Evolutionary conservation across 2,329 filamentous ascomycete genomes (phyloP).

Genomic region (Bretziella fagacearum): DNA sequence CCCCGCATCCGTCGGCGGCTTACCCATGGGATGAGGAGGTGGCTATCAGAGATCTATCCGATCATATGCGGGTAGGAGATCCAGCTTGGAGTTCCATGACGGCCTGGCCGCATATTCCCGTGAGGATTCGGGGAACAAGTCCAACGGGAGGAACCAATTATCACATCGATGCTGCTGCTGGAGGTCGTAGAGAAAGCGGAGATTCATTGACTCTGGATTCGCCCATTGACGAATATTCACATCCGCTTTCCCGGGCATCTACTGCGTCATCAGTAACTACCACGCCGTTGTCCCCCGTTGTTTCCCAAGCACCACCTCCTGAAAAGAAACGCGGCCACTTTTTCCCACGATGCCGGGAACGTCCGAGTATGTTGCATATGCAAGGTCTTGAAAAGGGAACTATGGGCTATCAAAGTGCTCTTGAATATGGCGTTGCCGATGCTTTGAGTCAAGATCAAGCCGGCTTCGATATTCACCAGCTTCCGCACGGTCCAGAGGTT

Average conservation of each 20-base stretch:
- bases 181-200: constrained; percentile 18
- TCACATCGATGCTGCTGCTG: neutral
- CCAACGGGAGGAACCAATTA: neutral
- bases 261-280: constrained; percentile 21
- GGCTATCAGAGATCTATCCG: constrained; percentile 44
- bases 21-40: constrained; percentile 51
- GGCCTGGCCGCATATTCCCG: constrained; percentile 44
- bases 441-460: constrained; percentile 45
- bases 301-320: constrained; percentile 18
- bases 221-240: constrained; percentile 6
- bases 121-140: constrained; percentile 4
- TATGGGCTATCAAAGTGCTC: constrained; percentile 49
- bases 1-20: constrained; percentile 44
- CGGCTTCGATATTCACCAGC: constrained; percentile 38
- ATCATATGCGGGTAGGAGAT: constrained; percentile 47
- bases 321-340: constrained; percentile 38
- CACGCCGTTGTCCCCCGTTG: constrained; percentile 21
- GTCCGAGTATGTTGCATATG: constrained; percentile 56
- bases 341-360: constrained; percentile 40
- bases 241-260: constrained; percentile 11
- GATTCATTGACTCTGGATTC: constrained; percentile 9
- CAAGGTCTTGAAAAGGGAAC: constrained; percentile 55
- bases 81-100: constrained; percentile 46
- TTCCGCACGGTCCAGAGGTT: constrained; percentile 35
- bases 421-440: constrained; percentile 49